A percentile compares a stretch with the other conserved stretches of the same genome.
phyloP scores from a whole-genome alignment of 192 early-diverging fungal species.

The Podila epicladia region DNA sequence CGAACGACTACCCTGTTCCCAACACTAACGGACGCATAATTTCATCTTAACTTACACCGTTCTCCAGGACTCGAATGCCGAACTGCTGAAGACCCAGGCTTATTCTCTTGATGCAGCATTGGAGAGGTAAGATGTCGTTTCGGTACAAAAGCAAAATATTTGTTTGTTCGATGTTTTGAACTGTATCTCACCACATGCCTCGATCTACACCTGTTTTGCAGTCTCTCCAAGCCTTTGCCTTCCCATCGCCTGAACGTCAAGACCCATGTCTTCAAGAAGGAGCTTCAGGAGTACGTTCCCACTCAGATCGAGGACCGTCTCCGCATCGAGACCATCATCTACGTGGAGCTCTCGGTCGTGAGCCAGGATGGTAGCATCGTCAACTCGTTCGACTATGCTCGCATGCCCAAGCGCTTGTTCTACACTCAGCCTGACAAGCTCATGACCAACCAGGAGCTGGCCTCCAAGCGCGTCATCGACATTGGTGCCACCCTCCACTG shows the following conservation, averaged over 20 bases:
- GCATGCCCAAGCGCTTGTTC: constrained; percentile 47
- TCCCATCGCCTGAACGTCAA: constrained; percentile 49
- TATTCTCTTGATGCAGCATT: constrained; percentile 2
- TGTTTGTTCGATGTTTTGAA: too few relatives aligned
- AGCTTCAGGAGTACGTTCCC: constrained; percentile 47
- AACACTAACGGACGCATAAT: background rate
- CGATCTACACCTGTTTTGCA: background rate
- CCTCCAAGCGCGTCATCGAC: constrained; percentile 39
- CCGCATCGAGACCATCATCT: constrained; percentile 52
- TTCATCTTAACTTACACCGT: background rate
- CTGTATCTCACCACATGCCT: background rate
- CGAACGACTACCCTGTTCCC: background rate
- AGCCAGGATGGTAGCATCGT: constrained; percentile 20
- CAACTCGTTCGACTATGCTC: constrained; percentile 39
- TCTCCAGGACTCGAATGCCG: background rate
- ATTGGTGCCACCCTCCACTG: constrained; percentile 40
- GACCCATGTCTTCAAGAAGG: constrained; percentile 52
- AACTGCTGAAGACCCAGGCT: background rate
- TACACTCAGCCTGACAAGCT: constrained; percentile 43
- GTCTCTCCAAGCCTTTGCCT: constrained; percentile 12
- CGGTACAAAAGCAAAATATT: background rate
- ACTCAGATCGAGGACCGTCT: constrained; percentile 54
- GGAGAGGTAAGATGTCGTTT: background rate
- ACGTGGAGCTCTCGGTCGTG: constrained; percentile 50
- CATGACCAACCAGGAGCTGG: constrained; percentile 42